These are phyloP conservation scores for Tubosaeta sp. DNA, from an alignment of 768 basidiomycete species.

Conservation along the genomic window DNA sequence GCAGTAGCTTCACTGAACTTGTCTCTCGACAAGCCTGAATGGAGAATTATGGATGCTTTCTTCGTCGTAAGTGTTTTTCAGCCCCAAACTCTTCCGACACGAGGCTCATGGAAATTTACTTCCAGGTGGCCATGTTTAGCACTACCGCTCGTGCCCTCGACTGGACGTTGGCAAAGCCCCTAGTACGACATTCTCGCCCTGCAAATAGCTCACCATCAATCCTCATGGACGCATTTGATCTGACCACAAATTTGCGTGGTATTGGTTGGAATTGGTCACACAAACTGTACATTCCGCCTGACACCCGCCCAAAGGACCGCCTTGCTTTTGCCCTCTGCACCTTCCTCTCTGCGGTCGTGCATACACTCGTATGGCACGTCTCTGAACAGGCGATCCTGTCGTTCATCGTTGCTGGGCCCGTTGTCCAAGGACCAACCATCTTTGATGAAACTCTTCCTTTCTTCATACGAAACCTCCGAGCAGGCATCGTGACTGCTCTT, in stretches of 20 bases:
- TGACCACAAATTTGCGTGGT: slow-evolving; percentile 51
- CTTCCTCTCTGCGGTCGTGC: slow-evolving; percentile 28
- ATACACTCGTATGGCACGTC: slow-evolving; percentile 41
- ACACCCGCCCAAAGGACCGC: slow-evolving; percentile 39
- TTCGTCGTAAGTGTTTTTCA: slow-evolving; percentile 9
- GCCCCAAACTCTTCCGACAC: background rate
- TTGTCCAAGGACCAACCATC: slow-evolving; percentile 22
- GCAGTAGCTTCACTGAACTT: slow-evolving; percentile 25
- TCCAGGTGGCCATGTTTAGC: slow-evolving; percentile 14
- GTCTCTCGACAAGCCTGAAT: slow-evolving; percentile 2
- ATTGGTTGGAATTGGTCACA: slow-evolving; percentile 59
- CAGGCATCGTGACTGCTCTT: slow-evolving; percentile 41
- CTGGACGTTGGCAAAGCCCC: slow-evolving; percentile 14
- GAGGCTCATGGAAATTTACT: no score
- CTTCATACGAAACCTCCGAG: slow-evolving; percentile 29
- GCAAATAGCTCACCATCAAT: background rate
- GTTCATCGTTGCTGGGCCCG: slow-evolving; percentile 31
- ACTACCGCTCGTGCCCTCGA: slow-evolving; percentile 12
- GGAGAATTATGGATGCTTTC: slow-evolving; percentile 2
- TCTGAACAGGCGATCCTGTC: slow-evolving; percentile 45
- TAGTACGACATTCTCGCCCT: slow-evolving; percentile 11
- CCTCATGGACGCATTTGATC: slow-evolving; percentile 43
- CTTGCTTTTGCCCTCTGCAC: slow-evolving; percentile 36
- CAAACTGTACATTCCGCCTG: slow-evolving; percentile 25
- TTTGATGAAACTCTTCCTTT: slow-evolving; percentile 31